These are phyloP conservation scores for Acorus calamus DNA, from an alignment of 106 monocot species.

Conservation along the genomic window DNA sequence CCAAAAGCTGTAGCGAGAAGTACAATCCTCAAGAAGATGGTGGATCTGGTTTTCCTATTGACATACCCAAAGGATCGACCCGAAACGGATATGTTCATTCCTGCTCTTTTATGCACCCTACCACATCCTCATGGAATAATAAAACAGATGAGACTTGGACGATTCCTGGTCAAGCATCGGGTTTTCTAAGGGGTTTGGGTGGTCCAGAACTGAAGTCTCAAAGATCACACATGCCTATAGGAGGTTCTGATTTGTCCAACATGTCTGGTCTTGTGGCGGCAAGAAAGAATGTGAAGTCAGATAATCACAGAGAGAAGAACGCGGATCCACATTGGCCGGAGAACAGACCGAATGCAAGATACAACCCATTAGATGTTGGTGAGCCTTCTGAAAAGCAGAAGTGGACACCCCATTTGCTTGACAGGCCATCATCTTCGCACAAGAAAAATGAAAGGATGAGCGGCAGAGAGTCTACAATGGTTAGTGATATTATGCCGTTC, in stretches of 20 bases:
- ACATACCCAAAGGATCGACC: conserved; percentile 13
- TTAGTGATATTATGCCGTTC: conserved; percentile 12
- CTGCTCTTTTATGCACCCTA: conserved; percentile 18
- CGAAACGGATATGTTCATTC: conserved; percentile 12
- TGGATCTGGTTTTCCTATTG: conserved; percentile 21
- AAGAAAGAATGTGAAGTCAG: conserved; percentile 17
- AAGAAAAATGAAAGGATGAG: conserved; percentile 24
- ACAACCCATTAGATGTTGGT: conserved; percentile 22
- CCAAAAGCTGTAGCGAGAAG: conserved; percentile 41
- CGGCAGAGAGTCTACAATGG: conserved; percentile 31
- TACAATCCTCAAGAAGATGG: conserved; percentile 31
- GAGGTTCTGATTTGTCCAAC: conserved; percentile 13
- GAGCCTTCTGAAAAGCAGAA: conserved; percentile 22
- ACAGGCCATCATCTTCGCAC: conserved; percentile 29
- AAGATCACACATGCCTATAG: conserved; percentile 20
- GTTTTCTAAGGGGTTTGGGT: conserved; percentile 13
- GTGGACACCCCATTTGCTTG: conserved; percentile 10
- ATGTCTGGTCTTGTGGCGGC: conserved; percentile 10
- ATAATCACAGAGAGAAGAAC: conserved; percentile 2
- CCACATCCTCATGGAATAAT: conserved; percentile 18
- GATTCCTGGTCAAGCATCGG: conserved; percentile 10
- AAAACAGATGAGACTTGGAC: conserved; percentile 7
- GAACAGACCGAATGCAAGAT: conserved; percentile 2
- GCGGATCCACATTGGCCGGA: background rate
- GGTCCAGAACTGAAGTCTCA: conserved; percentile 23